Conservation (phyloP, 1,284 basidiomycete species). For the Ceratobasidium sp. region DNA sequence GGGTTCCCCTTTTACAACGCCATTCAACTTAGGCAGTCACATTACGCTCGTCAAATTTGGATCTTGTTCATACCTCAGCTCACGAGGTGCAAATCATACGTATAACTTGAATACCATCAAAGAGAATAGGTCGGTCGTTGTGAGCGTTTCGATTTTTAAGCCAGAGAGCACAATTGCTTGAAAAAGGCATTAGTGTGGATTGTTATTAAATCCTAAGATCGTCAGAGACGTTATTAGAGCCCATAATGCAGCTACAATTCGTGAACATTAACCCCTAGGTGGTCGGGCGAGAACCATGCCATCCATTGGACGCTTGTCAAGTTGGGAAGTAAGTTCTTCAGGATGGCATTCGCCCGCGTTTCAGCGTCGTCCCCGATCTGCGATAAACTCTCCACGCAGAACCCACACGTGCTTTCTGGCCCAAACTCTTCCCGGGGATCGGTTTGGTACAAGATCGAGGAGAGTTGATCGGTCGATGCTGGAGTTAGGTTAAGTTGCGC, state of each 20-base stretch:
- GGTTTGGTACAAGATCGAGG: conserved; percentile 12
- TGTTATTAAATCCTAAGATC: too few relatives aligned
- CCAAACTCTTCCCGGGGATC: conserved; percentile 15
- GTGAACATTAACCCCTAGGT: conserved; percentile 20
- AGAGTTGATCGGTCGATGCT: conserved; percentile 16
- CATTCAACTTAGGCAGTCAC: too few relatives aligned
- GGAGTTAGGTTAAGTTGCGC: background rate
- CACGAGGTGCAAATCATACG: too few relatives aligned
- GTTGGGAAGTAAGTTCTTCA: conserved; percentile 5
- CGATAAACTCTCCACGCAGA: conserved; percentile 8
- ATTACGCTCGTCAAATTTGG: too few relatives aligned
- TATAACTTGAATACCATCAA: too few relatives aligned
- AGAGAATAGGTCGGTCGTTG: too few relatives aligned
- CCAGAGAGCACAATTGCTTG: too few relatives aligned
- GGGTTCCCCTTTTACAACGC: too few relatives aligned
- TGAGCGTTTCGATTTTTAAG: too few relatives aligned
- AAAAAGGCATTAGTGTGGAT: too few relatives aligned
- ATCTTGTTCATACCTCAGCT: too few relatives aligned
- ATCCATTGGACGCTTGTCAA: conserved; percentile 26
- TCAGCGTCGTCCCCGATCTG: conserved; percentile 27
- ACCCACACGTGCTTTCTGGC: background rate
- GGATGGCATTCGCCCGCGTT: background rate
- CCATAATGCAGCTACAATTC: background rate
- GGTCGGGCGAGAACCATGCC: conserved; percentile 27
- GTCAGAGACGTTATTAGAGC: too few relatives aligned